Percentiles rank a stretch among this genome's conserved stretches.
Conservation (phyloP, 2,329 filamentous ascomycete genomes). For the Clonostachys sp. region DNA sequence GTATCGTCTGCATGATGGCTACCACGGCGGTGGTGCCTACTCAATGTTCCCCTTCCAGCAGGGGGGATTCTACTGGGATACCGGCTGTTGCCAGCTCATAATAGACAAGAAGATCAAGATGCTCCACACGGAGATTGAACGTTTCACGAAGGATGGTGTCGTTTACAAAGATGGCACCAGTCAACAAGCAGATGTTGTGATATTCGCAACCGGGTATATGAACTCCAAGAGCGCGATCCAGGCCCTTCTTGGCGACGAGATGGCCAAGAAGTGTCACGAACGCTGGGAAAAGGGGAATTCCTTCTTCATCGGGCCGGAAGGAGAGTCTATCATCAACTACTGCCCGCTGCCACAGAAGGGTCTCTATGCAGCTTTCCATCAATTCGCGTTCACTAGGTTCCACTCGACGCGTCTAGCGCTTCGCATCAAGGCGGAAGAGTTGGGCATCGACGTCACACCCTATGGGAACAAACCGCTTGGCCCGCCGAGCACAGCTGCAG, state of each 20-base stretch:
- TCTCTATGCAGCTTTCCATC: slow-evolving; percentile 64
- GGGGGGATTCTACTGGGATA: slow-evolving; percentile 68
- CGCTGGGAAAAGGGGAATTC: slow-evolving; percentile 33
- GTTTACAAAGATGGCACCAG: slow-evolving; percentile 3
- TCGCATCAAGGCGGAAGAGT: slow-evolving; percentile 43
- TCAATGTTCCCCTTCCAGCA: slow-evolving; percentile 61
- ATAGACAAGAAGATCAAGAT: slow-evolving; percentile 37
- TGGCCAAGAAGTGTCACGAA: slow-evolving; percentile 3
- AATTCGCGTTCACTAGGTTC: slow-evolving; percentile 56
- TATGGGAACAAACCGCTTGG: no score
- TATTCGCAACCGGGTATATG: slow-evolving; percentile 5
- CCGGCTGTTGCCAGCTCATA: slow-evolving; percentile 58
- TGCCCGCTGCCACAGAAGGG: slow-evolving; percentile 55
- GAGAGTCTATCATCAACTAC: slow-evolving; percentile 54
- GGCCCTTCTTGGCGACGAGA: slow-evolving; percentile 2
- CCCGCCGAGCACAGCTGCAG: no score
- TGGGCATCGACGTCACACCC: slow-evolving; percentile 18
- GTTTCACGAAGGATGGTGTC: slow-evolving; percentile 2
- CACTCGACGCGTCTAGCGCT: slow-evolving; percentile 50
- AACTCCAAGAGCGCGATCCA: slow-evolving; percentile 2
- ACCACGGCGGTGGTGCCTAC: slow-evolving; percentile 50
- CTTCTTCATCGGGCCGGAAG: slow-evolving; percentile 56
- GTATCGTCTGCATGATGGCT: slow-evolving; percentile 55
- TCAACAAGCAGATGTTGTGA: slow-evolving; percentile 1
- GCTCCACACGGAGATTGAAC: slow-evolving; percentile 1